These are phyloP conservation scores for Sutorius eximius DNA, from an alignment of 1,284 basidiomycete genomes.

Conservation along the genomic window DNA sequence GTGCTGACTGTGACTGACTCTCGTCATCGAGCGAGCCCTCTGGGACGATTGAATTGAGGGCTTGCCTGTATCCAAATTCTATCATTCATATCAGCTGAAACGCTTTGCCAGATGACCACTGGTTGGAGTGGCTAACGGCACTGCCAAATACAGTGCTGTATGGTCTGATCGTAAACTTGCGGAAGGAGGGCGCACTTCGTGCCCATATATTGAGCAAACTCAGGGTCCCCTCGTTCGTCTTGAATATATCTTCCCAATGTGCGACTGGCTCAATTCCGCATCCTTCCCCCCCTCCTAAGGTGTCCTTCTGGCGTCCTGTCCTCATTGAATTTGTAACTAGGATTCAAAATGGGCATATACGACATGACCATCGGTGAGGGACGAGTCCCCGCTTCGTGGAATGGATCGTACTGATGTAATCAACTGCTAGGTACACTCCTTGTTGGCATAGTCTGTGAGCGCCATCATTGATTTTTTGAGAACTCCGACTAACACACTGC, in stretches of 20 bases:
- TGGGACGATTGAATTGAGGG: background rate
- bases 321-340: too few species aligned
- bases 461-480: background rate
- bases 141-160: background rate
- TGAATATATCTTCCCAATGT: background rate
- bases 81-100: background rate
- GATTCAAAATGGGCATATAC: constrained; percentile 11
- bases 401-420: background rate
- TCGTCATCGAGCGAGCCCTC: too few species aligned
- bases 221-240: background rate
- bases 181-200: background rate
- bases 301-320: background rate
- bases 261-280: background rate
- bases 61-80: background rate
- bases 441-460: constrained; percentile 41
- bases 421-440: constrained; percentile 37
- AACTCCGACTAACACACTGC: background rate
- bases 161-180: background rate
- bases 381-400: too few species aligned
- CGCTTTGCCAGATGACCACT: background rate
- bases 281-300: background rate
- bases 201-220: background rate
- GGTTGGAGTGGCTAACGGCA: background rate
- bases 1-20: too few species aligned
- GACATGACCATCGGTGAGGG: constrained; percentile 12